Conservation (phyloP, 441 rosid species). For the Theobroma grandiflorum region DNA sequence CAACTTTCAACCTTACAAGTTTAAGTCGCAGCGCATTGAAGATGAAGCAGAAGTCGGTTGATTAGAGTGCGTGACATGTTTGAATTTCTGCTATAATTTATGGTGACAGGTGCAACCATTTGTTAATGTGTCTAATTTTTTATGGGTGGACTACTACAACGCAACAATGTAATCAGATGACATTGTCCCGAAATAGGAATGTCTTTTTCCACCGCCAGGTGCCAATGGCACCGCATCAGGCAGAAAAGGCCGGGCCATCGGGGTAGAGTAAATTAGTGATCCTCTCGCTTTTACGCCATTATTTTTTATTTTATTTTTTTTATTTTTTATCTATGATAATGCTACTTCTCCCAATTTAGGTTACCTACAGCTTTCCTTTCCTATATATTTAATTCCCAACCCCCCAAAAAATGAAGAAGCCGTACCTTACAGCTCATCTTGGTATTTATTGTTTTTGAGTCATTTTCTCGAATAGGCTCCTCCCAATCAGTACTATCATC, state of each 20-base stretch:
- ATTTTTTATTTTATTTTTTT: not conserved
- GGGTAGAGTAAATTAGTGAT: not conserved
- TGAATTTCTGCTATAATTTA: no score
- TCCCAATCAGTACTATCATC: not conserved
- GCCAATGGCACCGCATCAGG: not conserved
- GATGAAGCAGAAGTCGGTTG: no score
- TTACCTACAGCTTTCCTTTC: slow-evolving; percentile 27
- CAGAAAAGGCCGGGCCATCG: no score
- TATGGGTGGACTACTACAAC: not conserved
- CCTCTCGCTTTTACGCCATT: not conserved
- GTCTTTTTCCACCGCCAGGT: not conserved
- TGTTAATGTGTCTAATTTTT: not conserved
- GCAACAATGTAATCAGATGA: not conserved
- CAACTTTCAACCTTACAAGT: no score
- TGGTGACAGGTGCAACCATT: slow-evolving; percentile 9
- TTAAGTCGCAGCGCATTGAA: no score
- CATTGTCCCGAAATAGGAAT: not conserved
- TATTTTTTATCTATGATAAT: not conserved
- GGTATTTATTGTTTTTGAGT: not conserved
- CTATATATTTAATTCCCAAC: no score
- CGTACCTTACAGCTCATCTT: not conserved
- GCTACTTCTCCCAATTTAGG: slow-evolving; percentile 20
- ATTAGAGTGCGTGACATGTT: no score
- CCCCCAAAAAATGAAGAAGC: no score
- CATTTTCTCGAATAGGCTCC: not conserved